These are phyloP conservation scores for Neofusicoccum sp. DNA, from an alignment of 2,329 filamentous ascomycete species.

Conservation along the genomic window DNA sequence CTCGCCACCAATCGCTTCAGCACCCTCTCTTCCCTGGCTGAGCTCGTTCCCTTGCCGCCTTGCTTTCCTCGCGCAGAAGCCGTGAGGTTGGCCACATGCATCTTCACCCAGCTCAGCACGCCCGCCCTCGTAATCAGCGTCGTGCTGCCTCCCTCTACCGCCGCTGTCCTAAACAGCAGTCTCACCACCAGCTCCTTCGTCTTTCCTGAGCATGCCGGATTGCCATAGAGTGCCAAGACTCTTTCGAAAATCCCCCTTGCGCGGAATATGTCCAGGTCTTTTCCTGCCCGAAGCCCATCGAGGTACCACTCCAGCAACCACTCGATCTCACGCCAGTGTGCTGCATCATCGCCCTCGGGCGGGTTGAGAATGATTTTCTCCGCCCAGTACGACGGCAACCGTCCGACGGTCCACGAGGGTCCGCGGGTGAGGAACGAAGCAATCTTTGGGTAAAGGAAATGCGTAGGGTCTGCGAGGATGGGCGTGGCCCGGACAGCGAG, in stretches of 20 bases:
- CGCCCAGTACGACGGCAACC: constrained; percentile 59
- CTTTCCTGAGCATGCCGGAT: constrained; percentile 60
- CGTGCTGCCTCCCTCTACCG: constrained; percentile 69
- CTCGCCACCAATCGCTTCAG: constrained; percentile 56
- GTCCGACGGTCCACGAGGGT: constrained; percentile 67
- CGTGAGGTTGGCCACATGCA: constrained; percentile 49
- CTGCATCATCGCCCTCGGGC: constrained; percentile 71
- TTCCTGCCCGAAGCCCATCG: constrained; percentile 59
- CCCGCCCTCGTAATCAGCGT: constrained; percentile 78
- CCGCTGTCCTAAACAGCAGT: constrained; percentile 64
- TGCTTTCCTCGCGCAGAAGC: background rate
- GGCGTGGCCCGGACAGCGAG: constrained; percentile 70
- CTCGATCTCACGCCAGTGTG: constrained; percentile 67
- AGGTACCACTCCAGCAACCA: constrained; percentile 74
- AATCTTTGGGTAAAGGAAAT: constrained; percentile 80
- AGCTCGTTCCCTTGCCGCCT: constrained; percentile 37
- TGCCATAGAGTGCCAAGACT: constrained; percentile 66
- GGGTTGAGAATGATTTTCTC: constrained; percentile 72
- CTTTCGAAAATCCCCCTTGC: constrained; percentile 70
- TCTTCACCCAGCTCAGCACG: constrained; percentile 70
- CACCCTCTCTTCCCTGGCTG: constrained; percentile 44
- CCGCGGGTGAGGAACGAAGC: constrained; percentile 78
- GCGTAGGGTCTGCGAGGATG: constrained; percentile 72
- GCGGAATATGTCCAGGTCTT: constrained; percentile 61
- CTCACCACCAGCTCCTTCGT: constrained; percentile 63